Evolutionary conservation across 2,329 filamentous ascomycete genomes (phyloP).

Genomic region (Fusarium sublunatum): DNA sequence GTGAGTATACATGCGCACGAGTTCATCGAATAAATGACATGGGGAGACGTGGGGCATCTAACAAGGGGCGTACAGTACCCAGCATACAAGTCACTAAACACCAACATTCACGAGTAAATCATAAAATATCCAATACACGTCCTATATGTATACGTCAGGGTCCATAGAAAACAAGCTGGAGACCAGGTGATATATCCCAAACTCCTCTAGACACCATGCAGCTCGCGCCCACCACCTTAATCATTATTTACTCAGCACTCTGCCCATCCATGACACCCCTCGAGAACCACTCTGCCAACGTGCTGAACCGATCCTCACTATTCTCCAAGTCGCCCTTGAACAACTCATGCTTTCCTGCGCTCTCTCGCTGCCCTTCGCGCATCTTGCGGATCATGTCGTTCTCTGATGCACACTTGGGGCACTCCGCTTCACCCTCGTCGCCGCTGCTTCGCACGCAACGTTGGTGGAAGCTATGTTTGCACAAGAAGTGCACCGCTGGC

Average conservation of each 20-base stretch:
- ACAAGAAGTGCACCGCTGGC: slow-evolving; percentile 94
- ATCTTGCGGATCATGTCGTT: slow-evolving; percentile 93
- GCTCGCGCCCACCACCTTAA: slow-evolving; percentile 4
- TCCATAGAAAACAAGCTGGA: slow-evolving; percentile 1
- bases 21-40: not conserved
- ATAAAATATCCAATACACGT: slow-evolving; percentile 16
- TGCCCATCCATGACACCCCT: slow-evolving; percentile 81
- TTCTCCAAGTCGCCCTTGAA: slow-evolving; percentile 83
- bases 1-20: slow-evolving; percentile 4
- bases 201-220: slow-evolving; percentile 39
- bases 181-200: slow-evolving; percentile 19
- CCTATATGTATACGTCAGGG: slow-evolving; percentile 2
- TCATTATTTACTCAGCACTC: slow-evolving; percentile 46
- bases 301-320: slow-evolving; percentile 87
- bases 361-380: slow-evolving; percentile 85
- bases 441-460: slow-evolving; percentile 73
- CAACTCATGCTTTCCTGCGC: slow-evolving; percentile 86
- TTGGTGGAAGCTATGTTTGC: slow-evolving; percentile 97
- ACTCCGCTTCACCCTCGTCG: slow-evolving; percentile 76
- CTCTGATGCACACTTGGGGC: slow-evolving; percentile 83
- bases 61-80: slow-evolving; percentile 1
- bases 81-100: not conserved
- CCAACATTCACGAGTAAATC: not conserved
- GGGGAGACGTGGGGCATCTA: slow-evolving; percentile 28
- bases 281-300: slow-evolving; percentile 94